phyloP scores from a whole-genome alignment of 768 basidiomycete species.

The Trametes elegans region DNA sequence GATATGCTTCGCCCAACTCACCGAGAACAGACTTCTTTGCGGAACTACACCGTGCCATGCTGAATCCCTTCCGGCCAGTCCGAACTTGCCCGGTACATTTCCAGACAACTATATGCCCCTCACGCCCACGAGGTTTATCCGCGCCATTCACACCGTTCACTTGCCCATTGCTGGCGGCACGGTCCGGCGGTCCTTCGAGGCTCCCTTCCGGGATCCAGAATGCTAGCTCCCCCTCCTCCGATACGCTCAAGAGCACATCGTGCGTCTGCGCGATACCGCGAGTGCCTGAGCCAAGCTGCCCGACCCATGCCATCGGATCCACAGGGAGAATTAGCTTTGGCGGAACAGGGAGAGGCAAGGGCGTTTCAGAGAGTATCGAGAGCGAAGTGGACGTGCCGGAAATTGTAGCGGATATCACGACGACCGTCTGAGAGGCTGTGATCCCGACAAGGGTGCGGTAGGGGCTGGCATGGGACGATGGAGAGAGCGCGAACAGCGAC shows the following conservation, averaged over 20 bases:
- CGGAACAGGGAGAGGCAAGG: constrained; percentile 50
- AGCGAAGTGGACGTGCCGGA: constrained; percentile 33
- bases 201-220: constrained; percentile 74
- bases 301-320: constrained; percentile 85
- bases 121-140: background rate
- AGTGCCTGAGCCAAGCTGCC: constrained; percentile 16
- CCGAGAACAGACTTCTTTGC: constrained; percentile 90
- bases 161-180: background rate
- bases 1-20: constrained; percentile 33
- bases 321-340: constrained; percentile 62
- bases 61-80: constrained; percentile 65
- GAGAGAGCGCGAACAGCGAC: constrained; percentile 57
- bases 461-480: constrained; percentile 27
- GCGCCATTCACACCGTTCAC: background rate
- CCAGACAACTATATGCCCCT: constrained; percentile 38
- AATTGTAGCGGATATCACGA: constrained; percentile 49
- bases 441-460: constrained; percentile 62
- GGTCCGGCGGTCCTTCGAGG: background rate
- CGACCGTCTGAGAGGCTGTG: constrained; percentile 55
- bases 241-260: constrained; percentile 80
- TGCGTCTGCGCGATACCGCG: constrained; percentile 34
- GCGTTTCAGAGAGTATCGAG: constrained; percentile 44
- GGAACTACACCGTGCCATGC: constrained; percentile 81
- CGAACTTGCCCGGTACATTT: constrained; percentile 69
- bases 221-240: constrained; percentile 71